Evolutionary conservation across 345 rosid species (phyloP).

Genomic region (Arabis alpina): DNA sequence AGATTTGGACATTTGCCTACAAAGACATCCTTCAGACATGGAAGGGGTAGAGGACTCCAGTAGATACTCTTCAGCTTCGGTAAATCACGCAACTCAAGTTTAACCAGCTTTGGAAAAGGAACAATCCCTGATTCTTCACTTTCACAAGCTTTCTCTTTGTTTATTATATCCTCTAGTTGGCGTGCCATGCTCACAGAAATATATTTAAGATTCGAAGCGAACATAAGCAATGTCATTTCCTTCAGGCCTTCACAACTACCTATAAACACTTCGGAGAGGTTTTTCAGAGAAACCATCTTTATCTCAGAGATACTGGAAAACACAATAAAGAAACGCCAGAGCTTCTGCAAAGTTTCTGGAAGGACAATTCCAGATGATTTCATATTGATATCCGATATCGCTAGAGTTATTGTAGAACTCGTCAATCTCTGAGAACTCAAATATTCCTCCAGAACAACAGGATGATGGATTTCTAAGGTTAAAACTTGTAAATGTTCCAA

Average conservation of each 20-base stretch:
- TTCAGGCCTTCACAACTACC: fast-evolving
- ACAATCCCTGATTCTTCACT: background rate
- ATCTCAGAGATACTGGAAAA: background rate
- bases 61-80: conserved; percentile 13
- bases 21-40: background rate
- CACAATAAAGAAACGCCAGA: fast-evolving
- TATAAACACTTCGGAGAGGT: fast-evolving
- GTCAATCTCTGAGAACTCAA: conserved; percentile 1
- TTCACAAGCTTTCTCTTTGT: no score
- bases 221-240: conserved; percentile 34
- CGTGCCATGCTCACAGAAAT: no score
- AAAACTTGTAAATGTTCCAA: conserved; percentile 12
- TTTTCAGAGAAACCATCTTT: background rate
- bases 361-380: background rate
- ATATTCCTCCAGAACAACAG: fast-evolving
- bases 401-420: background rate
- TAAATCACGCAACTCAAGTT: fast-evolving
- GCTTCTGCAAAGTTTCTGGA: background rate
- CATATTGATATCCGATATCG: fast-evolving
- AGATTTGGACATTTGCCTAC: background rate
- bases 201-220: no score
- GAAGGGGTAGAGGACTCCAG: conserved; percentile 24
- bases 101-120: background rate
- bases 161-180: no score
- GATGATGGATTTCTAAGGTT: fast-evolving